A percentile compares a stretch with the other conserved stretches of the same genome.
These are phyloP conservation scores for Pleoardoris graminearum DNA, from an alignment of 2,329 filamentous ascomycete species.

Conservation along the genomic window DNA sequence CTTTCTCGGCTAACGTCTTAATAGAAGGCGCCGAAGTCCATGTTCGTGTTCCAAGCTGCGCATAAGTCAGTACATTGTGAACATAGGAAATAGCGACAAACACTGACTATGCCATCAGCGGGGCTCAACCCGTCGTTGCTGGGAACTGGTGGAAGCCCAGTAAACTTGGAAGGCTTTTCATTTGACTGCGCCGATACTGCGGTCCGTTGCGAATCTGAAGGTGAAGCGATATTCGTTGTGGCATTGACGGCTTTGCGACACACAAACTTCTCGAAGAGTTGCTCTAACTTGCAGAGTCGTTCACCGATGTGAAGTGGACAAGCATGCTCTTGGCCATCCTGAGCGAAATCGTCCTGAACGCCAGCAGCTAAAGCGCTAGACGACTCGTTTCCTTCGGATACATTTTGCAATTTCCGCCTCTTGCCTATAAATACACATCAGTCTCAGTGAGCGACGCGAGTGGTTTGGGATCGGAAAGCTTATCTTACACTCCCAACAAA, in stretches of 20 bases:
- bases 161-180: slow-evolving; percentile 25
- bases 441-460: slow-evolving; percentile 5
- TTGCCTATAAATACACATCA: slow-evolving; percentile 35
- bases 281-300: slow-evolving; percentile 39
- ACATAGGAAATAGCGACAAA: background rate
- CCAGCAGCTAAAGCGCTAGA: slow-evolving; percentile 12
- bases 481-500: slow-evolving; percentile 43
- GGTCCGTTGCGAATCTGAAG: slow-evolving; percentile 20
- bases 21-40: slow-evolving; percentile 39
- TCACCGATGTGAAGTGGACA: slow-evolving; percentile 39
- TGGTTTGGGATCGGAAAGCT: background rate
- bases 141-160: slow-evolving; percentile 23
- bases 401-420: slow-evolving; percentile 29
- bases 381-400: slow-evolving; percentile 16
- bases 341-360: slow-evolving; percentile 14
- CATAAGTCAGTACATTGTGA: background rate
- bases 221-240: background rate
- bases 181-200: slow-evolving; percentile 20
- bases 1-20: slow-evolving; percentile 25
- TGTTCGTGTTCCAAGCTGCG: slow-evolving; percentile 31
- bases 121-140: slow-evolving; percentile 29
- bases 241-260: slow-evolving; percentile 33
- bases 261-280: slow-evolving; percentile 42
- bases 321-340: slow-evolving; percentile 24
- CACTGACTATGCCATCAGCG: slow-evolving; percentile 37